These are phyloP conservation scores for Dictyostelium purpureum DNA, from an alignment of 78 protist genomes.

Conservation along the genomic window DNA sequence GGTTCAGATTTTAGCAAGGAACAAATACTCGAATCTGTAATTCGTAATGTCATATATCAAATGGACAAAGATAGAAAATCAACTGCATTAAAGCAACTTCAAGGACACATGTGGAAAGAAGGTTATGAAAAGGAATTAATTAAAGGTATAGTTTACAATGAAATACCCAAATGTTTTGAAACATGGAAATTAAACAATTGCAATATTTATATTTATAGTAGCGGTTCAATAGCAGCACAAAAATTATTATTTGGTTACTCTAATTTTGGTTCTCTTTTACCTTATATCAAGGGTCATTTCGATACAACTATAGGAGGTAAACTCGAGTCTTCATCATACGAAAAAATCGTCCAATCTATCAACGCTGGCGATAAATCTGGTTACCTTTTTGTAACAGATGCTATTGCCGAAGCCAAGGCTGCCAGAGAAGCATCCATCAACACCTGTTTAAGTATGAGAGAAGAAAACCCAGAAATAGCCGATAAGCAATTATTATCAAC, in stretches of 20 bases:
- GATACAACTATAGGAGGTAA: slow-evolving; percentile 86
- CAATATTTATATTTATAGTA: slow-evolving; percentile 83
- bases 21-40: slow-evolving; percentile 1
- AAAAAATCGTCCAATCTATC: slow-evolving; percentile 41
- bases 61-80: slow-evolving; percentile 87
- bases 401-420: slow-evolving; percentile 80
- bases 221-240: slow-evolving; percentile 90
- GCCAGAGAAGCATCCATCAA: slow-evolving; percentile 38
- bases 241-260: slow-evolving; percentile 83
- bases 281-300: slow-evolving; percentile 77
- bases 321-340: slow-evolving; percentile 57
- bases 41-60: slow-evolving; percentile 11
- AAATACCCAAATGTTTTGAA: slow-evolving; percentile 73
- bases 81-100: slow-evolving; percentile 87
- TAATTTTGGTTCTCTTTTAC: slow-evolving; percentile 53
- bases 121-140: slow-evolving; percentile 82
- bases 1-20: not conserved
- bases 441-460: slow-evolving; percentile 31
- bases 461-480: slow-evolving; percentile 34
- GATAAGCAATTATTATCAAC: not conserved
- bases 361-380: not conserved
- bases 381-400: slow-evolving; percentile 85
- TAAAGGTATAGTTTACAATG: slow-evolving; percentile 68
- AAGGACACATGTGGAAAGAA: slow-evolving; percentile 90
- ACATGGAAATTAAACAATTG: slow-evolving; percentile 11